Percentiles rank a stretch among this genome's conserved stretches.
These are phyloP conservation scores for Orbilia quercus DNA, from an alignment of 2,329 filamentous ascomycete species.

Conservation along the genomic window DNA sequence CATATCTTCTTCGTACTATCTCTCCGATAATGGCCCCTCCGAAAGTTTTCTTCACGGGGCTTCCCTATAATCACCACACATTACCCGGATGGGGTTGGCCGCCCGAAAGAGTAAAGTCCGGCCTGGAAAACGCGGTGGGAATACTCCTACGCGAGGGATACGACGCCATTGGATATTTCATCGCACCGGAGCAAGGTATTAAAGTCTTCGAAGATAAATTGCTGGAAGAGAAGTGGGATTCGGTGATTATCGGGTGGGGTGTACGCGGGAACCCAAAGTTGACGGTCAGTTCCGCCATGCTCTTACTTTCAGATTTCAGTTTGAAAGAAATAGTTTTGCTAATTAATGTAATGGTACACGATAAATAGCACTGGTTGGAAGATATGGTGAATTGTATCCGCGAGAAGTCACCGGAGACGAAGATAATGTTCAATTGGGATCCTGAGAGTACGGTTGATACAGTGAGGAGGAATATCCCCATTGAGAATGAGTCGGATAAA, in stretches of 20 bases:
- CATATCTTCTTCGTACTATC: no score
- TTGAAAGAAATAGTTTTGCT: no score
- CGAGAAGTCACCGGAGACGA: slow-evolving; percentile 43
- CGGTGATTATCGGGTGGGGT: slow-evolving; percentile 55
- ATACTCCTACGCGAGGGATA: slow-evolving; percentile 46
- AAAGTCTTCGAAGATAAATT: slow-evolving; percentile 51
- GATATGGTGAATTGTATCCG: slow-evolving; percentile 54
- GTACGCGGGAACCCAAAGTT: slow-evolving; percentile 50
- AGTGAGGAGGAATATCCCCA: slow-evolving; percentile 45
- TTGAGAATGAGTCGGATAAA: slow-evolving; percentile 34
- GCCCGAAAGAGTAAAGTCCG: slow-evolving; percentile 43
- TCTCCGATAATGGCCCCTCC: slow-evolving; percentile 22
- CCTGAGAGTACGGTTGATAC: slow-evolving; percentile 52
- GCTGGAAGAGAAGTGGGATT: slow-evolving; percentile 47
- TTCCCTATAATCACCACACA: slow-evolving; percentile 51
- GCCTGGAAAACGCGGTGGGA: slow-evolving; percentile 34
- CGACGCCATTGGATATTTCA: slow-evolving; percentile 52
- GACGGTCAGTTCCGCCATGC: slow-evolving; percentile 20
- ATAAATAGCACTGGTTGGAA: slow-evolving; percentile 42
- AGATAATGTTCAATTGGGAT: slow-evolving; percentile 54
- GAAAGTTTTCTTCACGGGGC: slow-evolving; percentile 47
- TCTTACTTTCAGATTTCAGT: no score
- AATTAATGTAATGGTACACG: neutral
- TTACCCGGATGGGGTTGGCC: slow-evolving; percentile 53
- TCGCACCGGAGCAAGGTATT: slow-evolving; percentile 47